phyloP scores from a whole-genome alignment of 306 rosid genomes.

The Cyclanthera cordifolia region DNA sequence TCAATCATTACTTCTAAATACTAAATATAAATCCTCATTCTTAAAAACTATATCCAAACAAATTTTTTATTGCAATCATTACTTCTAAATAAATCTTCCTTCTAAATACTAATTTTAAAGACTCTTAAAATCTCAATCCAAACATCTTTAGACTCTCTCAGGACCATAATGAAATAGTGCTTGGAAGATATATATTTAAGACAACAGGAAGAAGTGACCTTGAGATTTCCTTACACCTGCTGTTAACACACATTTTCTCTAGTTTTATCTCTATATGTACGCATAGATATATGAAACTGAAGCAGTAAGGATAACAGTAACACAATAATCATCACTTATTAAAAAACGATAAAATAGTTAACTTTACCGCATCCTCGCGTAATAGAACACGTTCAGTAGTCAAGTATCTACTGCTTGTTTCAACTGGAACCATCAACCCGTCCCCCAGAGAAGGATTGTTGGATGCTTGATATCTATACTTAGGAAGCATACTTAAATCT shows the following conservation, averaged over 20 bases:
- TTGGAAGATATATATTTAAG: not conserved
- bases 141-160: not conserved
- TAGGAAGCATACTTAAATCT: conserved; percentile 68
- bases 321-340: not conserved
- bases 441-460: conserved; percentile 52
- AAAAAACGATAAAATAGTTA: not conserved
- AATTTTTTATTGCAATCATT: too few species aligned
- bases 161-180: not conserved
- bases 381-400: conserved; percentile 51
- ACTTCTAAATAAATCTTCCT: too few species aligned
- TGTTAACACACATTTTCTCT: not conserved
- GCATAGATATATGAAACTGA: not conserved
- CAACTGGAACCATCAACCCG: conserved; percentile 75
- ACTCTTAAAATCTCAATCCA: too few species aligned
- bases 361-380: conserved; percentile 79
- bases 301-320: not conserved
- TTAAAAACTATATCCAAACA: too few species aligned
- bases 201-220: not conserved
- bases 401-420: conserved; percentile 48
- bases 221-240: not conserved
- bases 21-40: too few species aligned
- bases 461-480: conserved; percentile 43
- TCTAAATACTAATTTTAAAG: too few species aligned
- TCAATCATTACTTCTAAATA: too few species aligned
- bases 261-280: not conserved